A percentile compares a stretch with the other conserved stretches of the same genome.
phyloP scores from a whole-genome alignment of 2,329 filamentous ascomycete genomes.

The Aspergillus neotritici region DNA sequence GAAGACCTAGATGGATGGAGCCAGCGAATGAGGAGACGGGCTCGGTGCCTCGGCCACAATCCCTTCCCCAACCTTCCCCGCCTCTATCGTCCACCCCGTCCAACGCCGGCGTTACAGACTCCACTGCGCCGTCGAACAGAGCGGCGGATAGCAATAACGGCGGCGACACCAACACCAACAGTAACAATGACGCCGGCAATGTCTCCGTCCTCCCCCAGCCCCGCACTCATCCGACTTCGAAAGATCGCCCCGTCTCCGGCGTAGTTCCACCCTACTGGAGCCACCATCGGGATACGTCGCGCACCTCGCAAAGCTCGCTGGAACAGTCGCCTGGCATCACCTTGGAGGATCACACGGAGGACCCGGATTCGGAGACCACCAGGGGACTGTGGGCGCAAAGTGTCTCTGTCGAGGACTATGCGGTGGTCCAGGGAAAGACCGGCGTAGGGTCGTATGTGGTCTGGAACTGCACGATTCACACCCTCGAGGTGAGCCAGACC shows the following conservation, averaged over 20 bases:
- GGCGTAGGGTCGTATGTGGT: slow-evolving; percentile 85
- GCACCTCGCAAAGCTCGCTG: slow-evolving; percentile 35
- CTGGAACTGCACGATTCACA: slow-evolving; percentile 86
- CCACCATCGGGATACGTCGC: slow-evolving; percentile 38
- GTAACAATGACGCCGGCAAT: slow-evolving; percentile 8
- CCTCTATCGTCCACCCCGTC: slow-evolving; percentile 7
- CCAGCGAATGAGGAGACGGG: slow-evolving; percentile 35
- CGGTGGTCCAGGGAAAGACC: slow-evolving; percentile 54
- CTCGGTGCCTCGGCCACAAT: slow-evolving; percentile 25
- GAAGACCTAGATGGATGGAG: slow-evolving; percentile 38
- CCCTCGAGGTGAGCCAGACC: slow-evolving; percentile 61
- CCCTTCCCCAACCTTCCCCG: slow-evolving; percentile 18
- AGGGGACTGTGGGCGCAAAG: slow-evolving; percentile 58
- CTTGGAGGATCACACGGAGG: slow-evolving; percentile 60
- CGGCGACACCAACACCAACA: slow-evolving; percentile 7
- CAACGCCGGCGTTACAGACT: slow-evolving; percentile 9
- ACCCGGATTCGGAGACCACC: slow-evolving; percentile 50
- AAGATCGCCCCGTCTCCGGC: slow-evolving; percentile 25
- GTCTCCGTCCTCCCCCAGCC: slow-evolving; percentile 10
- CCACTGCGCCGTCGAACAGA: neutral
- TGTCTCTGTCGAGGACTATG: slow-evolving; percentile 58
- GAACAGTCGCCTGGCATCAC: slow-evolving; percentile 47
- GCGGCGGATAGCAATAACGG: too few species aligned
- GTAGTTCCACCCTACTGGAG: slow-evolving; percentile 44
- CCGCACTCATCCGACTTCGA: slow-evolving; percentile 15